Base-by-base conservation (phyloP, 345 rosid genomes). In the Erysimum cheiranthoides region DNA sequence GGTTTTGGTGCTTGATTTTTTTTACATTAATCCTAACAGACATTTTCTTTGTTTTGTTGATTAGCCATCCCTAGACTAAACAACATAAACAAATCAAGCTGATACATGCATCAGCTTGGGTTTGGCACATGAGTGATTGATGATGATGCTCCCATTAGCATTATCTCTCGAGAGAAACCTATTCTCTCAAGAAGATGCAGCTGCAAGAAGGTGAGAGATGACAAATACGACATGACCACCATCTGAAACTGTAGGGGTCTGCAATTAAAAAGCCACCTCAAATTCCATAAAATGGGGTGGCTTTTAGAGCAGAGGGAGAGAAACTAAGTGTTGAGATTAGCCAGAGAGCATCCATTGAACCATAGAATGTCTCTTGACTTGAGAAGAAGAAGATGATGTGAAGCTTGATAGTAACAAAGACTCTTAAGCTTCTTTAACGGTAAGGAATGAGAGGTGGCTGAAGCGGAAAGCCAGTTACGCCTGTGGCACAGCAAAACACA, bases 381-480 rank as follows among this genome's bases (percentile, higher is more conserved):
- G 17, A 67, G 68, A 64, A 64, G 49, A 65, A 10, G 63, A 39
- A 4, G 57, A 54, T 64, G 61, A 46, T 27, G 63, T 61, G 69
- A 76, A 76, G 65, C 70, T 69, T 61, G 11, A 76, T 40, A 61
- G 64, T 76, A 61, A 54, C 52, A 54, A 61, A 61, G 59, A 66
- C 66, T 25, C 50, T 45, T 45, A 56, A 35, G 67, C 60, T 66
- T 58, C 61, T 58, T 75, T 50, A 75, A 67, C 61, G 78, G 67
- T 77, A 77, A 46, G 80, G 71, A 56, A 77, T 77, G 45, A 71
- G 80, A 63, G 71, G 66, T 70, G 80, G 75, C 13, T 76, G 80
- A 52, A 70, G 50, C 1, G 75, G 75, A 70, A 70, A 51, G 11
- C 80, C 75, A 0, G 70, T 70, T 51, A 70, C 66, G 4, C 80